Evolutionary conservation across 495 filamentous ascomycete species (phyloP).

Genomic region (Entonaema liquescens): DNA sequence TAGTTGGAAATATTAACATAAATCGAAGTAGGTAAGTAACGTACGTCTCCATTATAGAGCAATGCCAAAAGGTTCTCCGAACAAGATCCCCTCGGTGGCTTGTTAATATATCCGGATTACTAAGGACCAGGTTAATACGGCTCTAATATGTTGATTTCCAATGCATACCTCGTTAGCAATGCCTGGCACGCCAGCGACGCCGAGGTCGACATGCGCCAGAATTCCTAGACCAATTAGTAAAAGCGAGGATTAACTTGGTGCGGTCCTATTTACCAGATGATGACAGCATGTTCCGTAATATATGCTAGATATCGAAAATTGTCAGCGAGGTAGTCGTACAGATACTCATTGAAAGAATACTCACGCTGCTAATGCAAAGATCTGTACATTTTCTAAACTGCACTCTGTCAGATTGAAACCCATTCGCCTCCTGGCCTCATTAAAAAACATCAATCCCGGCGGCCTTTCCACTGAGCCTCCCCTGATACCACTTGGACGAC

Average conservation of each 20-base stretch:
- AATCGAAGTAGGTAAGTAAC: neutral
- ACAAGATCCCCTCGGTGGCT: constrained; percentile 58
- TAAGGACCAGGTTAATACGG: constrained; percentile 36
- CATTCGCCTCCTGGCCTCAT: constrained; percentile 66
- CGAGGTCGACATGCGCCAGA: constrained; percentile 63
- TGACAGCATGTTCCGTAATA: constrained; percentile 62
- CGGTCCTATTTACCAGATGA: constrained; percentile 53
- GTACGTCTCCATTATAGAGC: constrained; percentile 67
- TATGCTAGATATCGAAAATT: constrained; percentile 47
- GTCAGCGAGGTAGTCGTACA: constrained; percentile 6
- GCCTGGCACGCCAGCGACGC: constrained; percentile 64
- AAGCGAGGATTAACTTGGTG: constrained; percentile 1
- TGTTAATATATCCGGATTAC: constrained; percentile 58
- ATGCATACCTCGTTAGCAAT: constrained; percentile 57
- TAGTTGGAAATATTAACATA: neutral
- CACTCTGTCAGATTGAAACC: constrained; percentile 64
- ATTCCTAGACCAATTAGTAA: constrained; percentile 54
- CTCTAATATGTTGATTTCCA: neutral
- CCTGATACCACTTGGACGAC: constrained; percentile 61
- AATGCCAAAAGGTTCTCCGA: constrained; percentile 67
- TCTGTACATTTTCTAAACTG: constrained; percentile 66
- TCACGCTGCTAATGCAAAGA: constrained; percentile 62
- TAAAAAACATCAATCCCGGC: constrained; percentile 66
- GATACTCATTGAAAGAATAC: constrained; percentile 23
- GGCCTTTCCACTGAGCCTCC: constrained; percentile 58